Evolutionary conservation across 169 alveolate species (phyloP).

Genomic region (Plasmodium coatneyi): DNA sequence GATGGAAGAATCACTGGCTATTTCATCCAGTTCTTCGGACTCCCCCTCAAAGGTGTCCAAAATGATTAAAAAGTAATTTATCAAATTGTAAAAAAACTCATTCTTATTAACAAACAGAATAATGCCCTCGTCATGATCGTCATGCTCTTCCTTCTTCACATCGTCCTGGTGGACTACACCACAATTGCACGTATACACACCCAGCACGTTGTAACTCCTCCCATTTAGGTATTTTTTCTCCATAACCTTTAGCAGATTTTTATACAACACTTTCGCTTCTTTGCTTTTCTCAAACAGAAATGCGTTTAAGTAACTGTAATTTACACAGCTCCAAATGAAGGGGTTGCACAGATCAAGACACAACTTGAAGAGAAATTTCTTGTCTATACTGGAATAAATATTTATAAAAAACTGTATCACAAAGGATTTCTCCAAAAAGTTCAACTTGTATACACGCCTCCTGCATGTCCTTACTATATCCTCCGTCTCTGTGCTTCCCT

Average conservation of each 20-base stretch:
- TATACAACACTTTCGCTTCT: constrained; percentile 44
- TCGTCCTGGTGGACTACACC: neutral
- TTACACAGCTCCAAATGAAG: constrained; percentile 36
- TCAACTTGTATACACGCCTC: constrained; percentile 3
- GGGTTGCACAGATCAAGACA: constrained; percentile 71
- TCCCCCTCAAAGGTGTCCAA: constrained; percentile 28
- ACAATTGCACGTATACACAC: constrained; percentile 45
- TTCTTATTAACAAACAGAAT: constrained; percentile 58
- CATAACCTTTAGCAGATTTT: constrained; percentile 42
- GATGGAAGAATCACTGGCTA: neutral
- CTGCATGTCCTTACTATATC: neutral
- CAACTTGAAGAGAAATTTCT: constrained; percentile 59
- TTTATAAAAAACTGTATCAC: constrained; percentile 66
- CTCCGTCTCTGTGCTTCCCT: neutral
- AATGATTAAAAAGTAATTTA: constrained; percentile 71
- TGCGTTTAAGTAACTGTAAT: constrained; percentile 42
- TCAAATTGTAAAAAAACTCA: constrained; percentile 60
- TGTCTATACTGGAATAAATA: constrained; percentile 69
- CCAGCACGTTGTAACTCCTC: neutral
- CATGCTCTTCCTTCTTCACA: neutral
- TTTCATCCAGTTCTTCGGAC: neutral
- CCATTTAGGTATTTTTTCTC: constrained; percentile 55
- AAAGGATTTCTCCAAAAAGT: constrained; percentile 55
- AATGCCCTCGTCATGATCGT: constrained; percentile 48
- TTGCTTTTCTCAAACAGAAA: constrained; percentile 59